Percentiles rank a stretch among this genome's conserved stretches.
These are phyloP conservation scores for Cytospora piceicola DNA, from an alignment of 2,329 filamentous ascomycete genomes.

Conservation along the genomic window DNA sequence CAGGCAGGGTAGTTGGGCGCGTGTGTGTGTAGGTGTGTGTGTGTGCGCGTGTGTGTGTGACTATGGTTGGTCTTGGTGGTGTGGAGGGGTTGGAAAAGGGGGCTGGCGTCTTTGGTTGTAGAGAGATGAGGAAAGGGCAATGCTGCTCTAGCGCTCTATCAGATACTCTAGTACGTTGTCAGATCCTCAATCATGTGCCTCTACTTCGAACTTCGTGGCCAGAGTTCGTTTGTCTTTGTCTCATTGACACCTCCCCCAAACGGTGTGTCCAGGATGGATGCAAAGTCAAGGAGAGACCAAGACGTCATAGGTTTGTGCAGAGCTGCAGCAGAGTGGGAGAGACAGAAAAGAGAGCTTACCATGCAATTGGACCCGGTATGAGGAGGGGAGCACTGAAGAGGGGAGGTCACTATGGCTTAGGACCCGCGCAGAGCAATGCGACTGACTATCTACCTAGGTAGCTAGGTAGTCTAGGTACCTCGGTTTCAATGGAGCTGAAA, in stretches of 20 bases:
- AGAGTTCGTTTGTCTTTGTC: slow-evolving; percentile 11
- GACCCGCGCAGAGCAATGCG: not conserved
- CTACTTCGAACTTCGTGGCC: slow-evolving; percentile 8
- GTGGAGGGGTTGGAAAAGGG: slow-evolving; percentile 17
- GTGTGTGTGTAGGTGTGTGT: too few relatives aligned
- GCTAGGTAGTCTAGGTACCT: too few relatives aligned
- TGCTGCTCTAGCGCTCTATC: slow-evolving; percentile 9
- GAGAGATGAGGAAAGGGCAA: not conserved
- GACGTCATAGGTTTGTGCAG: slow-evolving; percentile 1
- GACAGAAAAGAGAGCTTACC: not conserved
- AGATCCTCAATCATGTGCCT: not conserved
- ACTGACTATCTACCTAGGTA: too few relatives aligned
- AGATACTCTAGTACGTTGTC: slow-evolving; percentile 7
- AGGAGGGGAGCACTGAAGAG: not conserved
- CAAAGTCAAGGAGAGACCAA: not conserved
- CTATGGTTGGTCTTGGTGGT: slow-evolving; percentile 18
- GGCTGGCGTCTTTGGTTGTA: slow-evolving; percentile 1
- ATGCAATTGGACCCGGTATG: not conserved
- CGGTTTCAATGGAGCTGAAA: not conserved
- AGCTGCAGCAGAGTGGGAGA: not conserved
- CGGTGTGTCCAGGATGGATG: not conserved
- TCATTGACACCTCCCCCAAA: slow-evolving; percentile 7
- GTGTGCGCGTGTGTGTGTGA: slow-evolving; percentile 28
- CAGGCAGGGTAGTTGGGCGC: slow-evolving; percentile 5
- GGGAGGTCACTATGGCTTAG: not conserved